A percentile compares a stretch with the other conserved stretches of the same genome.
These are phyloP conservation scores for Coemansia sp. DNA, from an alignment of 192 early-diverging fungal species.

Conservation along the genomic window DNA sequence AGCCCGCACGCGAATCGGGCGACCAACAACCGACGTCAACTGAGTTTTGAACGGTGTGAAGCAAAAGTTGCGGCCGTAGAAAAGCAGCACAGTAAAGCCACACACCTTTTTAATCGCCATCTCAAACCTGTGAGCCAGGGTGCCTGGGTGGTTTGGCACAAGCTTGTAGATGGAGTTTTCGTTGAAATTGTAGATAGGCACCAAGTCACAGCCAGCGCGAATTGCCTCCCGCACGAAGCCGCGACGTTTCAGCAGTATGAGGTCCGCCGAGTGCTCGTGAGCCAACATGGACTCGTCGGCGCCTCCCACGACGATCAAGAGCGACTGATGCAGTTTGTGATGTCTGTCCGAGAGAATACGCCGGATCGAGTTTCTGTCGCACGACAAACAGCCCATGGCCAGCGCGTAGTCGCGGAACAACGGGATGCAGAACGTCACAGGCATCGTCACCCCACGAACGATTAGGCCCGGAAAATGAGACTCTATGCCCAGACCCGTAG, in stretches of 20 bases:
- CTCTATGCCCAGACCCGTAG: conserved; percentile 76
- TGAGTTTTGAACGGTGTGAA: conserved; percentile 56
- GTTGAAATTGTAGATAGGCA: conserved; percentile 91
- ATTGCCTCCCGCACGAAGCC: conserved; percentile 94
- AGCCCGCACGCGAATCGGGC: conserved; percentile 29
- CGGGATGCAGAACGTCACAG: conserved; percentile 81
- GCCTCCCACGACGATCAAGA: conserved; percentile 89
- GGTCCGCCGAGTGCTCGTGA: conserved; percentile 60
- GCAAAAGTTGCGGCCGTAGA: conserved; percentile 86
- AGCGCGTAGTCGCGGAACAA: conserved; percentile 85
- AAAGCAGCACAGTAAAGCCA: conserved; percentile 75
- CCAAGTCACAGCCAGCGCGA: conserved; percentile 73
- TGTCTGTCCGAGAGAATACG: conserved; percentile 71
- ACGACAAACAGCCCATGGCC: conserved; percentile 74
- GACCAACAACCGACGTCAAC: conserved; percentile 48
- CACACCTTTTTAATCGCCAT: conserved; percentile 64
- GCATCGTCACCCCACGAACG: conserved; percentile 77
- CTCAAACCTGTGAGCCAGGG: conserved; percentile 70
- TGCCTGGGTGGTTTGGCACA: conserved; percentile 65
- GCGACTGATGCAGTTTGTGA: conserved; percentile 48
- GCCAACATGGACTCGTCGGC: conserved; percentile 81
- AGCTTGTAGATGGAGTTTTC: conserved; percentile 92
- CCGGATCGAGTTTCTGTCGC: conserved; percentile 74
- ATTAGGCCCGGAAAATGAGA: conserved; percentile 77
- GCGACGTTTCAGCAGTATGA: conserved; percentile 74